phyloP scores from a whole-genome alignment of 495 filamentous ascomycete species.

The Emericellopsis terricola region DNA sequence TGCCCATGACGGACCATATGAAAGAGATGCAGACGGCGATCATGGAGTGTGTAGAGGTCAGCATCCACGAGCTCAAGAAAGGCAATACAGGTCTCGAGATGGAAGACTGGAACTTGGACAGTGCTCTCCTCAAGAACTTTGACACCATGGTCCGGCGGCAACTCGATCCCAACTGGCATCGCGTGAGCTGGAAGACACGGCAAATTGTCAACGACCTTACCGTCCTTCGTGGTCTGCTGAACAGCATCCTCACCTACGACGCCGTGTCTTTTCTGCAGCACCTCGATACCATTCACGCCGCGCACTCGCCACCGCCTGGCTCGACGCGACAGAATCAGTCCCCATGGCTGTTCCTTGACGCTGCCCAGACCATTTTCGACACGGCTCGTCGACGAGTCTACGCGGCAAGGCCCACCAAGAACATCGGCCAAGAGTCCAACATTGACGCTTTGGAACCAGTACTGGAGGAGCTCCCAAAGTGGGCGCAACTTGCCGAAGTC shows the following conservation, averaged over 20 bases:
- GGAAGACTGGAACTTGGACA: constrained; percentile 96
- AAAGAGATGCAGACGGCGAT: constrained; percentile 82
- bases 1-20: constrained; percentile 95
- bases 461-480: constrained; percentile 88
- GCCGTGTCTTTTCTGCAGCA: constrained; percentile 84
- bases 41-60: constrained; percentile 90
- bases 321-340: constrained; percentile 77
- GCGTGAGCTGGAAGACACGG: constrained; percentile 84
- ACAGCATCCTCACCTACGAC: constrained; percentile 73
- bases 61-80: constrained; percentile 82
- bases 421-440: constrained; percentile 11
- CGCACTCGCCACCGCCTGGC: constrained; percentile 74
- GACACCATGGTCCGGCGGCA: constrained; percentile 78
- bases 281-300: constrained; percentile 83
- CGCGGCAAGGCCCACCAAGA: constrained; percentile 24
- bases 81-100: constrained; percentile 77
- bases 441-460: constrained; percentile 65
- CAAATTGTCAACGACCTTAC: constrained; percentile 84
- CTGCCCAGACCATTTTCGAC: constrained; percentile 84
- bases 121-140: constrained; percentile 82
- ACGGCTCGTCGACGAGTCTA: constrained; percentile 87
- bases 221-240: constrained; percentile 70
- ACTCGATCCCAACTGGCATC: constrained; percentile 91
- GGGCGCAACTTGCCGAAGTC: constrained; percentile 69
- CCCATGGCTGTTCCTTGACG: constrained; percentile 92